phyloP scores from a whole-genome alignment of 306 rosid genomes.

The Trichosanthes truncata region DNA sequence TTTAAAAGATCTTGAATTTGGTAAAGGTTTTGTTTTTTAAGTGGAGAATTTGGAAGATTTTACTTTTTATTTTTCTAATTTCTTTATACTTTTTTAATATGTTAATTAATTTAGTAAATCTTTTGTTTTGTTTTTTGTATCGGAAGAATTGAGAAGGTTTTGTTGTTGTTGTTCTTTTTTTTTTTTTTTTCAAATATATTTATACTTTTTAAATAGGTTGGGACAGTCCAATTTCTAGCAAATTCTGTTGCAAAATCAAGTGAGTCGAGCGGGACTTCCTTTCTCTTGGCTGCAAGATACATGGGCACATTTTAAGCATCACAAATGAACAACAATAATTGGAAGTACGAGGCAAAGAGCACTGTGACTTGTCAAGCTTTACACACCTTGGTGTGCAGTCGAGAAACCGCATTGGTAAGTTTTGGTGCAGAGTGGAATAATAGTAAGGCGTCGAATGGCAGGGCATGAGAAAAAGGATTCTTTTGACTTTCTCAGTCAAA shows the following conservation, averaged over 20 bases:
- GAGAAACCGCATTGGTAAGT: slow-evolving; percentile 72
- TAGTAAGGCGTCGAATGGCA: slow-evolving; percentile 95
- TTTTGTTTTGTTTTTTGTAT: too few species aligned
- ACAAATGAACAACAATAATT: neutral
- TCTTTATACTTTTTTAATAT: too few species aligned
- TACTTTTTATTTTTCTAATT: too few species aligned
- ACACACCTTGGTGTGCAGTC: slow-evolving; percentile 94
- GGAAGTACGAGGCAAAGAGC: neutral
- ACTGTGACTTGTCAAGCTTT: neutral
- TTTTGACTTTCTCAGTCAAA: slow-evolving; percentile 40
- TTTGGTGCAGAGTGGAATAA: slow-evolving; percentile 55
- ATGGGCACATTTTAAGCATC: neutral
- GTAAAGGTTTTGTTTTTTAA: too few species aligned
- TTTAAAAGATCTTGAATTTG: too few species aligned
- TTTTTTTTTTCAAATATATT: too few species aligned
- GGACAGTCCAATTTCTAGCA: slow-evolving; percentile 47
- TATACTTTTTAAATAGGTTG: too few species aligned
- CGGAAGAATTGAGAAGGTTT: too few species aligned
- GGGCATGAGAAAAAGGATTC: slow-evolving; percentile 70
- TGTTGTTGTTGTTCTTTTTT: too few species aligned
- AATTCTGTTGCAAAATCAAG: slow-evolving; percentile 45
- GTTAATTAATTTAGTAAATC: too few species aligned
- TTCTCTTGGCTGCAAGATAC: slow-evolving; percentile 47
- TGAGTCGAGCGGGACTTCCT: slow-evolving; percentile 57
- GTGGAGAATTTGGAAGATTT: too few species aligned